Evolutionary conservation across 371 early-diverging fungal species (phyloP).

Genomic region (Fennellomyces sp.): DNA sequence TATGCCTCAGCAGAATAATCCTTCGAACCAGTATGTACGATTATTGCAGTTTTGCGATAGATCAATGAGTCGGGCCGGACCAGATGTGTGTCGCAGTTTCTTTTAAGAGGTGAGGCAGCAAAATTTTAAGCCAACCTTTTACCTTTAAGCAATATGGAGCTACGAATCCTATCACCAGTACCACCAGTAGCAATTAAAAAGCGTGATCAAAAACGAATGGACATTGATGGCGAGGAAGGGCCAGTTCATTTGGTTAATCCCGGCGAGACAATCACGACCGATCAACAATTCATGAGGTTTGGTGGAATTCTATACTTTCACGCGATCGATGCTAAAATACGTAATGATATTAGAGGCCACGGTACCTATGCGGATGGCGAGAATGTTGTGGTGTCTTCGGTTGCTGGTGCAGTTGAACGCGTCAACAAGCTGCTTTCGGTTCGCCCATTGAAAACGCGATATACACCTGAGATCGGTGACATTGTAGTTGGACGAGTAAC

Average conservation of each 20-base stretch:
- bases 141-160: constrained; percentile 4
- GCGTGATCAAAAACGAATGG: constrained; percentile 9
- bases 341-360: constrained; percentile 75
- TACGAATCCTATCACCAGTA: constrained; percentile 20
- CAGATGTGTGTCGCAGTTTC: too few relatives aligned
- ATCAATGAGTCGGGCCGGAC: too few relatives aligned
- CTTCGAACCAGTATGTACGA: too few relatives aligned
- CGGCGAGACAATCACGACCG: constrained; percentile 84
- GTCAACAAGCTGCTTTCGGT: constrained; percentile 98
- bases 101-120: too few relatives aligned
- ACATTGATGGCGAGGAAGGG: constrained; percentile 51
- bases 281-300: constrained; percentile 85
- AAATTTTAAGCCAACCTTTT: not conserved
- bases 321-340: not conserved
- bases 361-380: constrained; percentile 87
- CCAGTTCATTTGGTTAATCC: constrained; percentile 77
- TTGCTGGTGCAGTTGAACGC: constrained; percentile 91
- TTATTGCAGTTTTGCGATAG: too few relatives aligned
- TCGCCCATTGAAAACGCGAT: constrained; percentile 86
- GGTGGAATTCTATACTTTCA: not conserved
- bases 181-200: constrained; percentile 4
- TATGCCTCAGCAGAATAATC: too few relatives aligned
- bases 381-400: constrained; percentile 74
- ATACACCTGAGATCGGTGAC: constrained; percentile 97
- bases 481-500: constrained; percentile 97